phyloP scores from a whole-genome alignment of 108 stramenopile species.

The Chaetoceros muelleri region DNA sequence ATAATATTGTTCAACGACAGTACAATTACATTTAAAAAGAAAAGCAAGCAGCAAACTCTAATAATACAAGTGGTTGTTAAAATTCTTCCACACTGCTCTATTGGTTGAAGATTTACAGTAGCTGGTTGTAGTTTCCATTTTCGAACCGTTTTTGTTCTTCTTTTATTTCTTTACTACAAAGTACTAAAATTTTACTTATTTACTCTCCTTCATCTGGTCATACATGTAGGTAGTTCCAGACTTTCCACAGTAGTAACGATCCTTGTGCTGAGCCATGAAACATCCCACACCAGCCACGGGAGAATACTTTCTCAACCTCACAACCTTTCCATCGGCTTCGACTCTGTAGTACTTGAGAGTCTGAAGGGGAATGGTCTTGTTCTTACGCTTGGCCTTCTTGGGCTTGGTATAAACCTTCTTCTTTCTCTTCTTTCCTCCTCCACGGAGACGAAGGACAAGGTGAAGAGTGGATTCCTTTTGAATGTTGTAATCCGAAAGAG shows the following conservation, averaged over 20 bases:
- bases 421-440: constrained; percentile 96
- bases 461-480: constrained; percentile 96
- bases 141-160: no score
- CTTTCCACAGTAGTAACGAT: constrained; percentile 99
- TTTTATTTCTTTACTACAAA: no score
- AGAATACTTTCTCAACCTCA: constrained; percentile 91
- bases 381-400: constrained; percentile 95
- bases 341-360: constrained; percentile 99
- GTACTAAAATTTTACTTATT: constrained; percentile 7
- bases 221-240: constrained; percentile 91
- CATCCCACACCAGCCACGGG: constrained; percentile 95
- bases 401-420: constrained; percentile 99
- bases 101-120: no score
- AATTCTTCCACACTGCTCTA: no score
- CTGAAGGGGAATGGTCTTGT: constrained; percentile 94
- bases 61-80: no score
- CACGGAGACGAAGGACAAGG: constrained; percentile 85
- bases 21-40: no score
- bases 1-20: no score
- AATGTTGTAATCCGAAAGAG: constrained; percentile 95
- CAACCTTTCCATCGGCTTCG: constrained; percentile 95
- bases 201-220: constrained; percentile 91
- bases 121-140: no score
- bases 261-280: constrained; percentile 98
- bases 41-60: no score